phyloP scores from a whole-genome alignment of 331 rosid species.

The Malus hybrid region DNA sequence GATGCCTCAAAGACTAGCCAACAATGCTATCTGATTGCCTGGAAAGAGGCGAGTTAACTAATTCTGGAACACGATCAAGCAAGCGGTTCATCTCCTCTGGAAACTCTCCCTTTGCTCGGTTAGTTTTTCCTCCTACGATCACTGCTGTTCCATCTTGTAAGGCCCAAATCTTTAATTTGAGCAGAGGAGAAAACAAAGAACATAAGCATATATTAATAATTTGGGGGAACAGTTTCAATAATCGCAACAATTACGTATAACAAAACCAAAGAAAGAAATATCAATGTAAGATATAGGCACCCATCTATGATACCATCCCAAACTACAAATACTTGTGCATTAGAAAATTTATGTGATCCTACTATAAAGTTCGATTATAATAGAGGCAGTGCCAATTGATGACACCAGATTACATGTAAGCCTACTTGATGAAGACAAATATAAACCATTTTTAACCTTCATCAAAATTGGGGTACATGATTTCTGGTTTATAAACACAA shows the following conservation, averaged over 20 bases:
- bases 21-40: slow-evolving; percentile 26
- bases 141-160: slow-evolving; percentile 86
- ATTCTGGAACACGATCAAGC: slow-evolving; percentile 73
- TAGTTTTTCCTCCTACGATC: slow-evolving; percentile 77
- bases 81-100: slow-evolving; percentile 73
- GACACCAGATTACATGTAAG: neutral
- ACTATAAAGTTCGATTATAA: neutral
- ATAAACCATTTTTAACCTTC: neutral
- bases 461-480: slow-evolving; percentile 2
- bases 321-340: no score
- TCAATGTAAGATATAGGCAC: neutral
- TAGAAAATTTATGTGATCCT: neutral
- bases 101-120: slow-evolving; percentile 78
- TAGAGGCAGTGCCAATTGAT: neutral
- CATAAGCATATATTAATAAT: neutral
- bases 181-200: slow-evolving; percentile 15
- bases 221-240: neutral
- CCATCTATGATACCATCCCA: neutral
- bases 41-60: slow-evolving; percentile 47
- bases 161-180: slow-evolving; percentile 70
- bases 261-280: neutral
- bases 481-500: neutral
- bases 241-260: neutral
- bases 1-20: slow-evolving; percentile 33
- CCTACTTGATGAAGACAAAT: neutral